These are phyloP conservation scores for Diaporthe batatas DNA, from an alignment of 2,329 filamentous ascomycete species.

Conservation along the genomic window DNA sequence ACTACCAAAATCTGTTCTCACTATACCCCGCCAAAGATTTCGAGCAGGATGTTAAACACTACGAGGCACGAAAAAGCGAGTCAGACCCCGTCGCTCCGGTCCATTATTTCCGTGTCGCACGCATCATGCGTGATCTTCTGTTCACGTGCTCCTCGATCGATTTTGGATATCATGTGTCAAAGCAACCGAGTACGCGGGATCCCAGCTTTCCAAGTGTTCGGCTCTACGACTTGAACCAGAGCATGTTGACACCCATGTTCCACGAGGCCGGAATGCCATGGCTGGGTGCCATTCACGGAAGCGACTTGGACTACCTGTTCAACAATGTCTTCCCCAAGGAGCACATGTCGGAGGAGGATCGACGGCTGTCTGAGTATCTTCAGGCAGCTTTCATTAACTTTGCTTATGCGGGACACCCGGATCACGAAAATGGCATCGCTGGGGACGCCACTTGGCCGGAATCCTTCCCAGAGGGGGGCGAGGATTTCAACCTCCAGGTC, in stretches of 20 bases:
- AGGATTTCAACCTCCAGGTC: slow-evolving; percentile 38
- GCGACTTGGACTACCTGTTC: slow-evolving; percentile 48
- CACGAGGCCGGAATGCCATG: slow-evolving; percentile 46
- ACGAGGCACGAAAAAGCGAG: slow-evolving; percentile 42
- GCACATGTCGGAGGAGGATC: slow-evolving; percentile 42
- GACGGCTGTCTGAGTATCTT: slow-evolving; percentile 42
- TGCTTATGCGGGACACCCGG: slow-evolving; percentile 45
- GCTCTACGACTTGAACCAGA: slow-evolving; percentile 49
- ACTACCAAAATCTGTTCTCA: slow-evolving; percentile 46
- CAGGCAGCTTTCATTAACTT: slow-evolving; percentile 45
- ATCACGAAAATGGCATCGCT: background rate
- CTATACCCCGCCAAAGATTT: slow-evolving; percentile 48
- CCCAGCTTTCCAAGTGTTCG: slow-evolving; percentile 43
- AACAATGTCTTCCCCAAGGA: slow-evolving; percentile 45
- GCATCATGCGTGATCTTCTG: slow-evolving; percentile 46
- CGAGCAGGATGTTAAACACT: slow-evolving; percentile 43
- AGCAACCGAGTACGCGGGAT: slow-evolving; percentile 33
- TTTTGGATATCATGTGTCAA: slow-evolving; percentile 43
- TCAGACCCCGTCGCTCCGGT: slow-evolving; percentile 44
- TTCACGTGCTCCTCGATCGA: slow-evolving; percentile 47
- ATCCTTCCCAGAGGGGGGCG: slow-evolving; percentile 41
- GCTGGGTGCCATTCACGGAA: slow-evolving; percentile 46
- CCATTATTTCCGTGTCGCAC: slow-evolving; percentile 45
- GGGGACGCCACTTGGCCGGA: slow-evolving; percentile 43
- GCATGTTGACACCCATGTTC: slow-evolving; percentile 47